These are phyloP conservation scores for Leishmania guyanensis DNA, from an alignment of 208 protist species.

Conservation along the genomic window DNA sequence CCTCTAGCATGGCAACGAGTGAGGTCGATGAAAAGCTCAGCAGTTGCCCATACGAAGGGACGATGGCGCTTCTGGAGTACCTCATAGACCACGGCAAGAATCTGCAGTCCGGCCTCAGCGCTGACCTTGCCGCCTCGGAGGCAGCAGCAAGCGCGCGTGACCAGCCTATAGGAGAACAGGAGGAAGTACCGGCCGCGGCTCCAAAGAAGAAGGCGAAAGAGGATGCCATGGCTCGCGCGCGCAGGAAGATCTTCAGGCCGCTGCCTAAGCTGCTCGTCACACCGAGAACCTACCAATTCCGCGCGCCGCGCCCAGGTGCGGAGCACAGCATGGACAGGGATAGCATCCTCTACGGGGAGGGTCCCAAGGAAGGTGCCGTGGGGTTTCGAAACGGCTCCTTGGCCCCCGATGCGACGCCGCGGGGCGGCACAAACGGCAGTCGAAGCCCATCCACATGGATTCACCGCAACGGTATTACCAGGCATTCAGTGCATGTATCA, in stretches of 20 bases:
- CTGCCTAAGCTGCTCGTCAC: constrained; percentile 36
- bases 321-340: constrained; percentile 11
- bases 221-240: background rate
- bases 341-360: background rate
- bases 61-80: constrained; percentile 32
- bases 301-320: constrained; percentile 39
- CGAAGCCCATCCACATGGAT: constrained; percentile 1
- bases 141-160: background rate
- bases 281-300: constrained; percentile 36
- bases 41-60: constrained; percentile 32
- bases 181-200: background rate
- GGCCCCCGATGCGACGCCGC: background rate
- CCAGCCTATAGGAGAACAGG: background rate
- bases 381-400: background rate
- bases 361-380: background rate
- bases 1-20: constrained; percentile 8
- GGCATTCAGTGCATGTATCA: constrained; percentile 3
- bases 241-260: background rate
- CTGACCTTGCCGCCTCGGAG: background rate
- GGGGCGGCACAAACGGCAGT: background rate
- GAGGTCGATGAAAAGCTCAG: constrained; percentile 36
- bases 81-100: background rate
- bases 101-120: constrained; percentile 5
- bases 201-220: background rate
- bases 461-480: background rate